Conservation (phyloP, 2,329 filamentous ascomycete species). For the Akanthomyces uredinophilus region DNA sequence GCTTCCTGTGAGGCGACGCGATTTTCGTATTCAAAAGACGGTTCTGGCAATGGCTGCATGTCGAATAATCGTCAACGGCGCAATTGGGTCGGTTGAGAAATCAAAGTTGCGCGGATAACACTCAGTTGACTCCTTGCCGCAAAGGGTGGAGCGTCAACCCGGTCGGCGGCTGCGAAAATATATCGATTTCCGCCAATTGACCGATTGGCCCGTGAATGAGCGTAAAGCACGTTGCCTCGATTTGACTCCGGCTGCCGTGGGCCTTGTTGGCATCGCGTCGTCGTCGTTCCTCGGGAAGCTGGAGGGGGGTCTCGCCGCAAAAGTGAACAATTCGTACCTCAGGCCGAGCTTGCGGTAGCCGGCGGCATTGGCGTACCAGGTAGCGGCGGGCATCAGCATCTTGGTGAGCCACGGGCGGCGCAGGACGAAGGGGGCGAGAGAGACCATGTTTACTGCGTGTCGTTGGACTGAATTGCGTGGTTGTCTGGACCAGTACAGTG, state of each 20-base stretch:
- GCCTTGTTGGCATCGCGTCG: not conserved
- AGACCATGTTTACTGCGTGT: slow-evolving; percentile 56
- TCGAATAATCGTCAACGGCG: not conserved
- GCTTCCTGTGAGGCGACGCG: not conserved
- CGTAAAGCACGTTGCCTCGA: too few species aligned
- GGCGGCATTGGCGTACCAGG: slow-evolving; percentile 83
- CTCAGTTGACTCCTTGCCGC: not conserved
- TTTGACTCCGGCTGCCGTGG: not conserved
- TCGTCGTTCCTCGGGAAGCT: not conserved
- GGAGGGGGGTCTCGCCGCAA: not conserved
- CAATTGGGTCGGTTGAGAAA: not conserved
- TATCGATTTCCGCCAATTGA: not conserved
- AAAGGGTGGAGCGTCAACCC: not conserved
- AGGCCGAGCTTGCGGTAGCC: slow-evolving; percentile 92
- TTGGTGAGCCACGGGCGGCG: slow-evolving; percentile 81
- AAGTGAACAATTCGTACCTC: slow-evolving; percentile 53
- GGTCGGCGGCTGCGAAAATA: not conserved
- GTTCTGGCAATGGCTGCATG: not conserved
- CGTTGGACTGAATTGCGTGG: slow-evolving; percentile 22
- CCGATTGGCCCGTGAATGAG: not conserved
- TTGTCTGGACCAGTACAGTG: slow-evolving; percentile 13
- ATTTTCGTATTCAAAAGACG: not conserved
- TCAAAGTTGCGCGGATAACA: too few species aligned
- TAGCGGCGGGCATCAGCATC: slow-evolving; percentile 72
- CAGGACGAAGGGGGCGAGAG: slow-evolving; percentile 68